Evolutionary conservation across 352 stramenopile species (phyloP), one percentile per base, ranked within the genome.

Genomic region (Pythium graminicola): DNA sequence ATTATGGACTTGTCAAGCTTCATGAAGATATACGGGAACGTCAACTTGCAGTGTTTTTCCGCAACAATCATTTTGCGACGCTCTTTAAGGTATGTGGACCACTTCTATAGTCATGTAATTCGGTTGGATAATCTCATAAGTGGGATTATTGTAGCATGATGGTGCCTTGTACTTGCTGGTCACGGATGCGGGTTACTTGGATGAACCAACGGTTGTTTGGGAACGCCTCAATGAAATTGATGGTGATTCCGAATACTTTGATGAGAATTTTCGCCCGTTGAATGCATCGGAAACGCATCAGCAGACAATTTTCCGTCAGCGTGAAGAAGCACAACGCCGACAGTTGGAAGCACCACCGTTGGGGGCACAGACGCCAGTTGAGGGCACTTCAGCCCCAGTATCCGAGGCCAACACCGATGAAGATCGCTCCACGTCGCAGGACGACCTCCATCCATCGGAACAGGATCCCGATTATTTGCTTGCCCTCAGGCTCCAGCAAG

Each of bases 41-140:
- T 20, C 72, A 97, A 51, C 69, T 99, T 19, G 93, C 73, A 19
- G 92, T 98, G 11, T 98, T 99, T 68, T 99, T 99, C 62, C 93
- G 96, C 19, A 99, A 99, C 78, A 99, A 99, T 60, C 97, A 99
- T 55, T 99, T 99, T 61, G 95, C 81, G 16, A 98, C 95, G 1
- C 61, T 99, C 14, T 98, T 98, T 44, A 98, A 94, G 76, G 80
- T 90, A 54, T 14, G 23, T n/a, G n/a, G n/a, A n/a, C n/a, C n/a
- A n/a, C n/a, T n/a, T n/a, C n/a, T n/a, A n/a, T n/a, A n/a, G n/a
- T n/a, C n/a, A n/a, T n/a, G n/a, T n/a, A n/a, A n/a, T n/a, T n/a
- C n/a, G n/a, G n/a, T n/a, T n/a, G n/a, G n/a, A n/a, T n/a, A 4
- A 31, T 11, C 9, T 29, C 39, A 8, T 52, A 19, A 31, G 14